phyloP scores from a whole-genome alignment of 2,329 filamentous ascomycete genomes.

The Aphanocladium album region DNA sequence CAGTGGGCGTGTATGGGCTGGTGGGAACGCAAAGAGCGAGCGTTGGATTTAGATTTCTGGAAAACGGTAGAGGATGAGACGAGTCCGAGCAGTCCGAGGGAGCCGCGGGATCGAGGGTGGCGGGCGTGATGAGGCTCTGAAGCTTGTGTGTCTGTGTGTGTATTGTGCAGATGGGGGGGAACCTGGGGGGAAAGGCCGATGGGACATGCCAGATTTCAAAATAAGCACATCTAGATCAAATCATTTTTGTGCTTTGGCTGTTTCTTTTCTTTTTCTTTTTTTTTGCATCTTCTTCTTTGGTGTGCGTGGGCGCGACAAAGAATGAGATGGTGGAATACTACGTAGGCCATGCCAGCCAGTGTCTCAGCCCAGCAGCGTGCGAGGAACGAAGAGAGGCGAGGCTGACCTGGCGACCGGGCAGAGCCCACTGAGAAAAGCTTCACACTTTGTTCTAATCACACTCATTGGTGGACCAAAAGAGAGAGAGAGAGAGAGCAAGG shows the following conservation, averaged over 20 bases:
- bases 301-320: not conserved
- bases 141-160: not conserved
- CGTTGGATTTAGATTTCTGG: not conserved
- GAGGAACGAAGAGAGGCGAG: not conserved
- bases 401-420: not conserved
- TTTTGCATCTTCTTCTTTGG: not conserved
- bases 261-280: not conserved
- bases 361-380: conserved; percentile 3
- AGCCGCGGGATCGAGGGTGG: not conserved
- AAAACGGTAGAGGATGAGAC: not conserved
- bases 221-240: not conserved
- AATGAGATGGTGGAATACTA: not conserved
- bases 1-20: too few relatives aligned
- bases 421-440: not conserved
- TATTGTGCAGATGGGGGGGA: too few relatives aligned
- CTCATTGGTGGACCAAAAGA: not conserved
- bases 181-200: not conserved
- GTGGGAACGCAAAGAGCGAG: not conserved
- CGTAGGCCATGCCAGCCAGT: conserved; percentile 1
- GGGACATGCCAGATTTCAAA: not conserved
- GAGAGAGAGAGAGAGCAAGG: not conserved
- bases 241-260: not conserved
- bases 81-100: conserved; percentile 9
- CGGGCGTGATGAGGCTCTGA: not conserved
- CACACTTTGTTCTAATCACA: too few relatives aligned